Conservation (phyloP, 805 yeast genomes). For the Myxozyma nipponensis region DNA sequence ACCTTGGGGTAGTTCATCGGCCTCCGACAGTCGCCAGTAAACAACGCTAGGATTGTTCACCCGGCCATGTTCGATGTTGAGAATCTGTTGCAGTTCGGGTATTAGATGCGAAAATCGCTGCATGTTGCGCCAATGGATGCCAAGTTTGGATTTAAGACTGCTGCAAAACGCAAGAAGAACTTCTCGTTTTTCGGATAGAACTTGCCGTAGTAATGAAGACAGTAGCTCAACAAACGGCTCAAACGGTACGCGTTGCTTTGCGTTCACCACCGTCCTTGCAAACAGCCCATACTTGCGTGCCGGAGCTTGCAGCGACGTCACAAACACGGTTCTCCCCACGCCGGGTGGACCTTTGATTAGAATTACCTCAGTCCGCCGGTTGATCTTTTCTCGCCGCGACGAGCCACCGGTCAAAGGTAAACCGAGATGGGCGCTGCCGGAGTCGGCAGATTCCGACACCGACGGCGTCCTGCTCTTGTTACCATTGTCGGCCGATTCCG, state of each 20-base stretch:
- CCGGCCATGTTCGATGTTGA: conserved; percentile 6
- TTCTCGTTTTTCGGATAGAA: conserved; percentile 19
- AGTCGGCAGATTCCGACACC: not conserved
- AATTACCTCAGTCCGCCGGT: conserved; percentile 15
- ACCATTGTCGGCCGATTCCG: not conserved
- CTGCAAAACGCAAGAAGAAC: conserved; percentile 4
- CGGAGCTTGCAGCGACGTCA: conserved; percentile 11
- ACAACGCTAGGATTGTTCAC: not conserved
- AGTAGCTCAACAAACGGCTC: conserved; percentile 11
- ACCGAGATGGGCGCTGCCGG: not conserved
- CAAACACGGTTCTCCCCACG: conserved; percentile 22
- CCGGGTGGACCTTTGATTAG: conserved; percentile 21
- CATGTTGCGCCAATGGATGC: conserved; percentile 16
- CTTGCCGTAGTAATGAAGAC: conserved; percentile 18
- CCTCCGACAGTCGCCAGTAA: not conserved
- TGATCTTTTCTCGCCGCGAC: not conserved
- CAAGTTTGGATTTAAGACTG: conserved; percentile 9
- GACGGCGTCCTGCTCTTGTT: not conserved
- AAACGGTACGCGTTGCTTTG: conserved; percentile 4
- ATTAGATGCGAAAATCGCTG: conserved; percentile 5
- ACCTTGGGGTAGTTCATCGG: not conserved
- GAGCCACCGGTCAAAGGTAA: not conserved
- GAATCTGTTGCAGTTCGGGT: conserved; percentile 16
- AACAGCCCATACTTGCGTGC: conserved; percentile 19
- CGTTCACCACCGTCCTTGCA: conserved; percentile 1